Evolutionary conservation across 148 eudicot species (phyloP).

Genomic region (Fallopia convolvulus): DNA sequence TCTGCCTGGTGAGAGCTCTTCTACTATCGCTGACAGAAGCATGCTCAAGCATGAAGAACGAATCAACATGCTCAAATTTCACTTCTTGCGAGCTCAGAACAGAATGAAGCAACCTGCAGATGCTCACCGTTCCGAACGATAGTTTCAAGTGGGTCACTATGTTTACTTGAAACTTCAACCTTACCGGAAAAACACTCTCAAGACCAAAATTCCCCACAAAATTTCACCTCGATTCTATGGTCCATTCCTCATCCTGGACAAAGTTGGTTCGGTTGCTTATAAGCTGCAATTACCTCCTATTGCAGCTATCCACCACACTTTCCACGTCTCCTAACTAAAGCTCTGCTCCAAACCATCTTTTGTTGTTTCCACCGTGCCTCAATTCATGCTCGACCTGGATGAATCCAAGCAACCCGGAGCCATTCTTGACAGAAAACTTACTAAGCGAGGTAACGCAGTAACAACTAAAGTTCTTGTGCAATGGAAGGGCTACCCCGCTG

Average conservation of each 20-base stretch:
- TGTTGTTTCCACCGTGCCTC: not conserved
- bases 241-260: not conserved
- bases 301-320: not conserved
- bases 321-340: not conserved
- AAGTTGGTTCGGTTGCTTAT: not conserved
- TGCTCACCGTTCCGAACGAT: not conserved
- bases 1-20: not conserved
- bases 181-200: not conserved
- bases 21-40: not conserved
- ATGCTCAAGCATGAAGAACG: not conserved
- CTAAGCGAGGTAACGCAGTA: not conserved
- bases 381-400: not conserved
- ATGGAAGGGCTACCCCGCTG: not conserved
- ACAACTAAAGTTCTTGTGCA: not conserved
- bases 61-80: not conserved
- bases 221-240: not conserved
- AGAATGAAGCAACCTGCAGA: not conserved
- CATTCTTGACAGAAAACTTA: not conserved
- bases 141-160: not conserved
- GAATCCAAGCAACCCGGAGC: not conserved
- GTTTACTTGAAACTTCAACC: not conserved
- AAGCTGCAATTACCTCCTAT: not conserved
- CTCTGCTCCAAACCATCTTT: not conserved
- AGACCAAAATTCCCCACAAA: not conserved
- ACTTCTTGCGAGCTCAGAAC: not conserved